Percentiles rank a stretch among this genome's conserved stretches.
phyloP scores from a whole-genome alignment of 2,329 filamentous ascomycete species.

The Alternaria arbusti region DNA sequence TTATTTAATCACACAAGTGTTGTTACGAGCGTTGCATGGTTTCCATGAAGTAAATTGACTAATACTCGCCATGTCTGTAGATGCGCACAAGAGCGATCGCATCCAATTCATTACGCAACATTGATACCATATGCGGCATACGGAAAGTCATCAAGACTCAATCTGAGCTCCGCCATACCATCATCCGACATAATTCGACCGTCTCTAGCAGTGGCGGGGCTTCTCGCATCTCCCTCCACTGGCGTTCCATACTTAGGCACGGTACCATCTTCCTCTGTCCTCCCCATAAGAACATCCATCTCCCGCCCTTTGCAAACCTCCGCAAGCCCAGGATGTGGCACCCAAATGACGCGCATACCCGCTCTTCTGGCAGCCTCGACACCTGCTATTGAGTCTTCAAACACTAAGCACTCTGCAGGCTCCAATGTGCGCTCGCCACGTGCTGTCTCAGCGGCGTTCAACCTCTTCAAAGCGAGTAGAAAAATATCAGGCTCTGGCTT shows the following conservation, averaged over 20 bases:
- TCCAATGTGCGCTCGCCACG: neutral
- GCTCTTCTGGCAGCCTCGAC: constrained; percentile 1
- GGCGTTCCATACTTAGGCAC: neutral
- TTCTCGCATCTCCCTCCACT: neutral
- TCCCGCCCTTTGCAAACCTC: constrained; percentile 6
- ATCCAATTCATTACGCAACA: too few species aligned
- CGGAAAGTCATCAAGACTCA: constrained; percentile 2
- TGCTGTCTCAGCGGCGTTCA: neutral
- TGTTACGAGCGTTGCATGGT: too few species aligned
- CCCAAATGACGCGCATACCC: constrained; percentile 4
- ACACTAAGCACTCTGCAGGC: constrained; percentile 4
- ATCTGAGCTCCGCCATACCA: neutral
- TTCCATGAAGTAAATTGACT: too few species aligned
- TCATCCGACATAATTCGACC: constrained; percentile 3
- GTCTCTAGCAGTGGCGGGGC: neutral
- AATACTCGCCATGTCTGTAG: too few species aligned
- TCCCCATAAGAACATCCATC: constrained; percentile 8
- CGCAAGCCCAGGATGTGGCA: constrained; percentile 8
- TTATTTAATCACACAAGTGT: too few species aligned
- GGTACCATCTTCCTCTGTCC: neutral
- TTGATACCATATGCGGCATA: constrained; percentile 2
- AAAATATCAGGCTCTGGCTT: constrained; percentile 13
- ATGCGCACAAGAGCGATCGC: too few species aligned
- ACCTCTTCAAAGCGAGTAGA: neutral
- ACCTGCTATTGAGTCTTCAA: constrained; percentile 13